Evolutionary conservation across 305 asterid species (phyloP).

Genomic region (Coffea humblotiana): DNA sequence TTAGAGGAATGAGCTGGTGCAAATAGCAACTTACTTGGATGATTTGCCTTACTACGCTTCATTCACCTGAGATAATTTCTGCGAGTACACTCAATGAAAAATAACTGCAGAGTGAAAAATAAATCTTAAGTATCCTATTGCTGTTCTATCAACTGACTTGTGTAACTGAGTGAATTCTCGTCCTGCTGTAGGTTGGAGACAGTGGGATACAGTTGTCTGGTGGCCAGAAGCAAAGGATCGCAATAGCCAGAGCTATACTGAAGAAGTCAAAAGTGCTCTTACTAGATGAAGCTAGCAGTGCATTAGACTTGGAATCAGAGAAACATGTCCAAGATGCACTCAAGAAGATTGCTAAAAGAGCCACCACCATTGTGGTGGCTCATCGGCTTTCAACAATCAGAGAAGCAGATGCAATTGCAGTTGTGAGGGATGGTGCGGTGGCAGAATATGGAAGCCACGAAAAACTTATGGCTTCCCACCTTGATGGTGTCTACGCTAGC

Average conservation of each 20-base stretch:
- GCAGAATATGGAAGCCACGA: constrained; percentile 75
- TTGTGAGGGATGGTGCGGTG: constrained; percentile 58
- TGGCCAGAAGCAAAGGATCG: constrained; percentile 87
- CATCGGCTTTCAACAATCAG: constrained; percentile 79
- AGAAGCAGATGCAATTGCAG: constrained; percentile 64
- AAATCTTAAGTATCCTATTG: not conserved
- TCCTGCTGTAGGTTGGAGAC: constrained; percentile 62
- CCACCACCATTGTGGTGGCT: constrained; percentile 79
- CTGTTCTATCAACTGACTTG: not conserved
- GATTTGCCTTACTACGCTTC: not conserved
- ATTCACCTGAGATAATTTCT: not conserved
- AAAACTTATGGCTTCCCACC: constrained; percentile 47
- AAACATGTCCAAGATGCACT: constrained; percentile 67
- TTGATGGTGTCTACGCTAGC: constrained; percentile 59
- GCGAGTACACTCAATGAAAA: not conserved
- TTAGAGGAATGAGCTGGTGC: not conserved
- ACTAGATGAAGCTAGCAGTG: constrained; percentile 89
- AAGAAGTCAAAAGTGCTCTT: constrained; percentile 64
- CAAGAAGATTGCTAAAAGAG: constrained; percentile 49
- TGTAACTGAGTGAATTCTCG: not conserved
- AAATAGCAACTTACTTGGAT: not conserved
- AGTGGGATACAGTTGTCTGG: constrained; percentile 86
- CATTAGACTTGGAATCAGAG: constrained; percentile 79
- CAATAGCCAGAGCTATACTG: constrained; percentile 76
- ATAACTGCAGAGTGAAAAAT: not conserved